Base-by-base conservation (phyloP, 768 basidiomycete species). In the Tylopilus sp. region DNA sequence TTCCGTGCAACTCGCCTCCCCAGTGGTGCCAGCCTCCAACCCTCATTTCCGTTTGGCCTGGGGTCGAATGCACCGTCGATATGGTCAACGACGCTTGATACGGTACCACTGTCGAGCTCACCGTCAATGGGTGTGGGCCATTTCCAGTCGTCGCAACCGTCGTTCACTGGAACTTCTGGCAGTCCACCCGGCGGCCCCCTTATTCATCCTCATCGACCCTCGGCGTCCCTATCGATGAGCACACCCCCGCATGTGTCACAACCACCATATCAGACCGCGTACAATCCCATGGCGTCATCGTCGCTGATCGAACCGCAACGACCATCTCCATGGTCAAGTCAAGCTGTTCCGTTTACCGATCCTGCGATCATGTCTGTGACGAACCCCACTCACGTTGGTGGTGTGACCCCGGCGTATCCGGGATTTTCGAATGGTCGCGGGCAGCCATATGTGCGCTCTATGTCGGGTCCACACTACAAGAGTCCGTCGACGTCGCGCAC, bases 41-140 rank as follows among this genome's bases (percentile, higher is more conserved):
- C 79, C 0, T 71, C 72, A 41, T 72, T 79, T 20, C 69, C 82
- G 23, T 83, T 86, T 56, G 77, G 81, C 20, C 74, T 78, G 7
- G 79, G 78, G 5, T 66, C 73, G 3, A 73, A 72, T 57, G 68
- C 68, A n/a, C 71, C 77, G 44, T 86, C 81, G 1, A 88, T 88
- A 36, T 88, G 87, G 86, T 31, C 31, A 3, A 31, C 31, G 31
- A 81, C 78, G 2, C 68, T 71, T 3, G 83, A 82, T 52, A 79
- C 80, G 15, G 20, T 40, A n/a, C 60, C 26, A 10, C 26, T 8
- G 6, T 28, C 57, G 22, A 42, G 42, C 22, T 51, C 56, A 10
- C 26, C 36, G 18, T 38, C 36, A 18, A 38, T 11, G 36, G 36
- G 36, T 7, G n/a, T 20, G 18, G 11, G 44, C 28, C 54, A 56